Percentiles rank a stretch among this genome's conserved stretches.
Evolutionary conservation across 352 stramenopile genomes (phyloP).

Genomic region (Pseudoperonospora humuli): DNA sequence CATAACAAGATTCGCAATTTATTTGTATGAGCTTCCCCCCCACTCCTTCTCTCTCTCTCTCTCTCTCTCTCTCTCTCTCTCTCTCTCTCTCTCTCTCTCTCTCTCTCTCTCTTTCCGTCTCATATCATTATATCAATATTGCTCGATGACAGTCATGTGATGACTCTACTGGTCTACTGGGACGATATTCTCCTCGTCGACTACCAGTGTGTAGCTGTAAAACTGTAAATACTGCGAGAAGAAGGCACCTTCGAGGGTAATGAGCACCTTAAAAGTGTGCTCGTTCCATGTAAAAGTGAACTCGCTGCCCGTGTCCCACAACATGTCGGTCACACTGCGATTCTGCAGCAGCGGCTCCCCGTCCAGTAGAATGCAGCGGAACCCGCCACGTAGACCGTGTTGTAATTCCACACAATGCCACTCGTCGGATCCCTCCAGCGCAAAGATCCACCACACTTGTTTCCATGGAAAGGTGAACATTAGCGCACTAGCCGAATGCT

Average conservation of each 20-base stretch:
- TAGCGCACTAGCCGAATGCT: conserved; percentile 64
- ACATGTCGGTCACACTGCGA: conserved; percentile 57
- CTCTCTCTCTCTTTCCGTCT: conserved; percentile 2
- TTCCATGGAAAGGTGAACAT: conserved; percentile 85
- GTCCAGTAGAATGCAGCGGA: conserved; percentile 65
- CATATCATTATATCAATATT: conserved; percentile 4
- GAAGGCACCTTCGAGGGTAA: conserved; percentile 71
- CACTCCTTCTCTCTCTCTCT: conserved; percentile 4
- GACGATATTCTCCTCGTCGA: conserved; percentile 68
- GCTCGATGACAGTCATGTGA: neutral
- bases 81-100: conserved; percentile 2
- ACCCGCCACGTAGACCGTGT: conserved; percentile 67
- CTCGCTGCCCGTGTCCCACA: conserved; percentile 75
- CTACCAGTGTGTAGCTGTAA: conserved; percentile 73
- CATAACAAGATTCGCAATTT: conserved; percentile 16
- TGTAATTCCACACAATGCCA: conserved; percentile 68
- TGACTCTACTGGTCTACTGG: conserved; percentile 25
- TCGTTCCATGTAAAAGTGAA: conserved; percentile 57
- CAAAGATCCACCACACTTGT: conserved; percentile 81
- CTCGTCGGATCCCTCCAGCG: conserved; percentile 40
- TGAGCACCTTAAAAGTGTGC: conserved; percentile 70
- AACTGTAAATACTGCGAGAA: conserved; percentile 83
- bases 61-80: neutral
- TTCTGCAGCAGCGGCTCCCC: conserved; percentile 59
- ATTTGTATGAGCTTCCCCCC: conserved; percentile 2